Base-by-base conservation (phyloP, 2,329 filamentous ascomycete genomes). In the Calycina herbarum region DNA sequence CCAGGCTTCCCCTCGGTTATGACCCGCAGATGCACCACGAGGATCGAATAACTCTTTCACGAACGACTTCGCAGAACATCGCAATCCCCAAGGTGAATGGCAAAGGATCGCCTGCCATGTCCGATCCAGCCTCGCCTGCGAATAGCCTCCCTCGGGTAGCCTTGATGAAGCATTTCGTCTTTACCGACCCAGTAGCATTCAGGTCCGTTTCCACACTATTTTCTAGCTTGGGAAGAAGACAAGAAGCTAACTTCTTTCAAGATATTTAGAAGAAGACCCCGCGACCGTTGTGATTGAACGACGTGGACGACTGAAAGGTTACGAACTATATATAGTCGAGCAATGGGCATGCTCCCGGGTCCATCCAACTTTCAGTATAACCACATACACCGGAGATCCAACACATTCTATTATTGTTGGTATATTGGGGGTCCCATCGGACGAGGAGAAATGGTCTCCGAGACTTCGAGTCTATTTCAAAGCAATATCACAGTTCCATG, bases 311-410 rank as follows among this genome's bases (percentile, higher is more conserved):
- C 83, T 99, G 5, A 81, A 86, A 67, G 94, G 94, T 70, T 98
- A 97, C 78, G 94, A 98, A 77, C 83, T 94, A 68, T 98, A 98
- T 78, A 80, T 98, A 17, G 93, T 98, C 70, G 95, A 98, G 77
- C 95, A 99, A 82, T 99, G 95, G 95, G 93, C 93, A 5, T 97
- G 94, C 78, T 97, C 94, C 13, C 88, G 95, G 62, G 85, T 88
- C 64, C 93, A 96, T 68, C 94, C 94, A 0, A 97, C 94, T 17
- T 91, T 96, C 69, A 86, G 96, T 60, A 96, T 98, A 70, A 91
- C 91, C 54, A 97, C 94, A 2, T 97, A 95, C 75, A 98, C 94
- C 0, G 95, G 94, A 63, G 93, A 97, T 73, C 83, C 87, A 40
- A 88, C 87, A 40, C 91, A 97, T 76, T 86, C 83, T 0, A 88